Evolutionary conservation across 2,329 filamentous ascomycete genomes (phyloP), one percentile per base, ranked within the genome.

Genomic region (Xylariaceae sp.): DNA sequence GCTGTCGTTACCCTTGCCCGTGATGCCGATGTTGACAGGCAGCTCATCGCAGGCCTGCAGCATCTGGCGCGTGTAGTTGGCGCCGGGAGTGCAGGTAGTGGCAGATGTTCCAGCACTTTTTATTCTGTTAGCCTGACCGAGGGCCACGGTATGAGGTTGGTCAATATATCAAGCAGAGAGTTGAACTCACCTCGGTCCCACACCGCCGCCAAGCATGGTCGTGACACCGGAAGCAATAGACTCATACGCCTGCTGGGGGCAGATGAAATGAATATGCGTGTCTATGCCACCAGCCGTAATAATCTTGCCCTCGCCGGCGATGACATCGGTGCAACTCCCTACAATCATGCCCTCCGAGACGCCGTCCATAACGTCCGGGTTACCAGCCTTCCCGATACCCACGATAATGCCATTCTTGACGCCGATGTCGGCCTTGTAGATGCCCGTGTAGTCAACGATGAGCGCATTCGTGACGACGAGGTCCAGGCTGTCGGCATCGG

Each of bases 391-490:
- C 55, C 92, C 92, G 62, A 97, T 92, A 0, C 84, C 92, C 26
- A 86, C 85, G 65, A 97, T 96, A 37, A 87, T 69, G 2, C 92
- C 92, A 62, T 91, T 73, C 71, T 95, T 96, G 70, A 97, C 85
- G 26, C 92, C 92, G 67, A 97, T 95, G 70, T 97, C 92, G 5
- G 92, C 92, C 74, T 97, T 97, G 78, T 89, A 95, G 66, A 97
- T 96, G 45, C 92, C 92, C 1, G 81, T 87, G 81, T 87, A 95
- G 73, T 97, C 92, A 18, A 97, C 80, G 36, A 97, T 86, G 59
- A 97, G 74, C 5, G 92, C 92, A 65, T 96, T 97, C 1, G 86
- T 89, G 55, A 97, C 83, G 21, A 96, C 89, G 44, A 92, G 81
- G 68, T 97, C 92, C 54, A 96, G 74, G 21, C 83, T 84, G 21